Percentiles rank a stretch among this genome's conserved stretches.
These are phyloP conservation scores for Mariannaea elegans DNA, from an alignment of 2,329 filamentous ascomycete genomes.

Conservation along the genomic window DNA sequence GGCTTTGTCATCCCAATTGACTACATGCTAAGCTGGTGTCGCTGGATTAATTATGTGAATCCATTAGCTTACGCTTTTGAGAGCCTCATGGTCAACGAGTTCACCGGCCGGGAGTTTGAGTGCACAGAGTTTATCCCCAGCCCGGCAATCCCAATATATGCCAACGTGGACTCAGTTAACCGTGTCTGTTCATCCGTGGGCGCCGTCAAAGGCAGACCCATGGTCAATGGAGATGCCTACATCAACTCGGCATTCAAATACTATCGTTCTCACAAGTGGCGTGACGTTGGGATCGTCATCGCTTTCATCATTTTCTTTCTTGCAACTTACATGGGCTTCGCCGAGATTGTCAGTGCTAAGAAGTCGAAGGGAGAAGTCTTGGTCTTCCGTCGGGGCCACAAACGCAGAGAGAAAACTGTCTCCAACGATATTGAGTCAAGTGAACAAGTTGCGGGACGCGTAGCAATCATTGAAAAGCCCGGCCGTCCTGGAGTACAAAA, in stretches of 20 bases:
- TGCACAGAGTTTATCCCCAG: constrained; percentile 39
- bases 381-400: constrained; percentile 60
- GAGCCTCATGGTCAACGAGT: constrained; percentile 72
- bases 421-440: constrained; percentile 26
- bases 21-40: constrained; percentile 69
- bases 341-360: constrained; percentile 57
- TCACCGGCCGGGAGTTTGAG: constrained; percentile 47
- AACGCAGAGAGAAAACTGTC: not conserved
- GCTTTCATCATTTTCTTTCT: constrained; percentile 59
- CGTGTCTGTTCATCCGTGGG: constrained; percentile 58
- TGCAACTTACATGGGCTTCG: constrained; percentile 57
- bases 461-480: constrained; percentile 24
- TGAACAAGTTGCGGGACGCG: constrained; percentile 3
- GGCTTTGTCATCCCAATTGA: constrained; percentile 55
- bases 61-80: constrained; percentile 73
- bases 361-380: constrained; percentile 70
- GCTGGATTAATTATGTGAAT: constrained; percentile 73
- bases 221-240: constrained; percentile 58
- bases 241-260: constrained; percentile 55
- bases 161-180: constrained; percentile 35
- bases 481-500: constrained; percentile 9
- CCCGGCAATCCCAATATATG: constrained; percentile 38
- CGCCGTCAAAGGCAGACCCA: constrained; percentile 51
- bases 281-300: constrained; percentile 65
- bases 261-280: constrained; percentile 58